Conservation (phyloP, 495 filamentous ascomycete genomes). For the Clohesyomyces aquaticus region DNA sequence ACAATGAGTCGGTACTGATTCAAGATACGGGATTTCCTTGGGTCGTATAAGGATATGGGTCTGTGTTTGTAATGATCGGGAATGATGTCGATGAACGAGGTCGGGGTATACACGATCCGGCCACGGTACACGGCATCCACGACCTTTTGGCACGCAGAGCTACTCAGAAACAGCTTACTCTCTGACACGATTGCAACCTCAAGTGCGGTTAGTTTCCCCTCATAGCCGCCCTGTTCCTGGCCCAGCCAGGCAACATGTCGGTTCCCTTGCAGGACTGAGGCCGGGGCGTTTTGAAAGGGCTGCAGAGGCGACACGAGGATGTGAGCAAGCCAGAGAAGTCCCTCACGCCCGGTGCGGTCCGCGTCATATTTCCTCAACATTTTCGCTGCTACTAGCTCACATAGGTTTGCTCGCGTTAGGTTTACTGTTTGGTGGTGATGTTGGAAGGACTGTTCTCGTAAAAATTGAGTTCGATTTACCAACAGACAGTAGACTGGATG, state of each 20-base stretch:
- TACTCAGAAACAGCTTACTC: conserved; percentile 67
- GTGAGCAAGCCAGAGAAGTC: conserved; percentile 67
- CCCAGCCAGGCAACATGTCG: conserved; percentile 51
- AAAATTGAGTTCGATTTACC: conserved; percentile 71
- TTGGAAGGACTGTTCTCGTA: conserved; percentile 66
- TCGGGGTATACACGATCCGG: conserved; percentile 70
- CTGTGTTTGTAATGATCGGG: conserved; percentile 75
- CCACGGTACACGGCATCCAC: conserved; percentile 72
- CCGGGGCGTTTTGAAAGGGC: conserved; percentile 69
- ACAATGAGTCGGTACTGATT: conserved; percentile 78
- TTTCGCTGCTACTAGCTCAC: conserved; percentile 68
- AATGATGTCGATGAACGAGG: conserved; percentile 69
- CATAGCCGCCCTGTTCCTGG: conserved; percentile 54
- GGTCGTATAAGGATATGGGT: conserved; percentile 71
- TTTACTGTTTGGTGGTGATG: conserved; percentile 71
- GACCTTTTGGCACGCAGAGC: conserved; percentile 70
- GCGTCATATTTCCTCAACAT: conserved; percentile 70
- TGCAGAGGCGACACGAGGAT: conserved; percentile 75
- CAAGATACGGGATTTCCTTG: conserved; percentile 63
- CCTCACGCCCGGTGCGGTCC: conserved; percentile 62
- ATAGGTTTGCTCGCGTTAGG: conserved; percentile 66
- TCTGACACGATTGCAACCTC: conserved; percentile 74
- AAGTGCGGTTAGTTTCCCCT: conserved; percentile 66
- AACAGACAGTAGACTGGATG: conserved; percentile 66
- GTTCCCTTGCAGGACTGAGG: conserved; percentile 53